Evolutionary conservation across 2,329 filamentous ascomycete species (phyloP).

Genomic region (Lachnellula cervina): DNA sequence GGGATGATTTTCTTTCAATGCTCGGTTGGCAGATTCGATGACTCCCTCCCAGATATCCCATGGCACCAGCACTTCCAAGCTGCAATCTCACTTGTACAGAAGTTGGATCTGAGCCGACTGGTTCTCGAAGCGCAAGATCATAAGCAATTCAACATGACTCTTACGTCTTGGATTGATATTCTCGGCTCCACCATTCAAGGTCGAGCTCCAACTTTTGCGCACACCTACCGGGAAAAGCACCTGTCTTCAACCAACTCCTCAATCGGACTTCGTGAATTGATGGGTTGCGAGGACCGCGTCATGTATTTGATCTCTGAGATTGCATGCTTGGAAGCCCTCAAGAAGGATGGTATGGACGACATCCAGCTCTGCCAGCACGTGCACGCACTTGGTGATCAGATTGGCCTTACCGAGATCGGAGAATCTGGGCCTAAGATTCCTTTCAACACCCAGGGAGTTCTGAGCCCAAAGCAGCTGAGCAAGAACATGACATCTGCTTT

Average conservation of each 20-base stretch:
- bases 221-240: constrained; percentile 94
- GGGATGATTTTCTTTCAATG: constrained; percentile 97
- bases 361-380: constrained; percentile 86
- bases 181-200: constrained; percentile 90
- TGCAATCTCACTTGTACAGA: constrained; percentile 76
- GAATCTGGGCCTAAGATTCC: constrained; percentile 53
- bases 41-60: constrained; percentile 82
- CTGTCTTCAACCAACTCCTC: constrained; percentile 58
- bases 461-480: constrained; percentile 77
- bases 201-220: constrained; percentile 78
- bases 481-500: constrained; percentile 88
- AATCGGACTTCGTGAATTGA: constrained; percentile 79
- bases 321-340: constrained; percentile 87
- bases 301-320: constrained; percentile 99
- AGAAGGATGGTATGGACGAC: constrained; percentile 76
- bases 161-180: constrained; percentile 95
- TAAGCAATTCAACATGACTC: constrained; percentile 82
- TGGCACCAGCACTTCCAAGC: constrained; percentile 98
- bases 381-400: constrained; percentile 78
- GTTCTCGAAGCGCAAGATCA: constrained; percentile 51
- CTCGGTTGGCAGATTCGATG: constrained; percentile 80
- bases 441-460: constrained; percentile 65
- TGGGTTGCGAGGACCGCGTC: constrained; percentile 95
- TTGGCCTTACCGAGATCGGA: constrained; percentile 70
- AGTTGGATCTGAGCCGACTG: constrained; percentile 70